Percentiles rank a stretch among this genome's conserved stretches.
phyloP scores from a whole-genome alignment of 2,329 filamentous ascomycete genomes.

The Talaromyces sp. region DNA sequence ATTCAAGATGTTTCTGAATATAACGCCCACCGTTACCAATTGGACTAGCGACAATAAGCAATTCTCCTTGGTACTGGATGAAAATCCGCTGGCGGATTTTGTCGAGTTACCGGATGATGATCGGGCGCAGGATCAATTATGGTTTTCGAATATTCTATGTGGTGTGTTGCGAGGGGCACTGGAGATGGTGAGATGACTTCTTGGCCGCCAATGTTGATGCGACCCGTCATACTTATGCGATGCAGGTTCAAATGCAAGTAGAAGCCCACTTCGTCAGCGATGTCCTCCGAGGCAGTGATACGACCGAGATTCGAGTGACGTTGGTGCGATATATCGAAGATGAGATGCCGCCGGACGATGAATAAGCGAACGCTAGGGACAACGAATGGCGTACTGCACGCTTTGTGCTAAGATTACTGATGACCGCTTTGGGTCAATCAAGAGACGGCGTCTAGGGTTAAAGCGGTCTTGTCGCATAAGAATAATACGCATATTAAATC shows the following conservation, averaged over 20 bases:
- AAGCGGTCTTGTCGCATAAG: not conserved
- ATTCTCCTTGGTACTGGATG: slow-evolving; percentile 93
- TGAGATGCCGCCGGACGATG: slow-evolving; percentile 93
- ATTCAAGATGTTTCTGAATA: slow-evolving; percentile 98
- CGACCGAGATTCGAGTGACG: slow-evolving; percentile 93
- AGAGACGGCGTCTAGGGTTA: slow-evolving; percentile 2
- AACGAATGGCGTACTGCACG: not conserved
- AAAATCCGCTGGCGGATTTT: slow-evolving; percentile 95
- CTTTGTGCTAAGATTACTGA: not conserved
- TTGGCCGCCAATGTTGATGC: not conserved
- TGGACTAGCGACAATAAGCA: slow-evolving; percentile 96
- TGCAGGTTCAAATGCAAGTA: slow-evolving; percentile 87
- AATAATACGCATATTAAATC: not conserved
- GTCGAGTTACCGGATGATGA: slow-evolving; percentile 96
- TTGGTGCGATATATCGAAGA: slow-evolving; percentile 94
- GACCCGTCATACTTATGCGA: not conserved
- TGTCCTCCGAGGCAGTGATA: slow-evolving; percentile 86
- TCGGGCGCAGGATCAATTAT: slow-evolving; percentile 89
- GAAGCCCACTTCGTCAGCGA: slow-evolving; percentile 96
- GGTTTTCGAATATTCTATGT: slow-evolving; percentile 97
- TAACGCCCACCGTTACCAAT: slow-evolving; percentile 87
- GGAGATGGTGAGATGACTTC: slow-evolving; percentile 70
- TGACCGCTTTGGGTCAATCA: not conserved
- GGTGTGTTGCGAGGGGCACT: slow-evolving; percentile 85
- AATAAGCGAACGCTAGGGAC: slow-evolving; percentile 50